Percentiles rank a stretch among this genome's conserved stretches.
Conservation (phyloP, 2,329 filamentous ascomycete genomes). For the Xylaria sp. region DNA sequence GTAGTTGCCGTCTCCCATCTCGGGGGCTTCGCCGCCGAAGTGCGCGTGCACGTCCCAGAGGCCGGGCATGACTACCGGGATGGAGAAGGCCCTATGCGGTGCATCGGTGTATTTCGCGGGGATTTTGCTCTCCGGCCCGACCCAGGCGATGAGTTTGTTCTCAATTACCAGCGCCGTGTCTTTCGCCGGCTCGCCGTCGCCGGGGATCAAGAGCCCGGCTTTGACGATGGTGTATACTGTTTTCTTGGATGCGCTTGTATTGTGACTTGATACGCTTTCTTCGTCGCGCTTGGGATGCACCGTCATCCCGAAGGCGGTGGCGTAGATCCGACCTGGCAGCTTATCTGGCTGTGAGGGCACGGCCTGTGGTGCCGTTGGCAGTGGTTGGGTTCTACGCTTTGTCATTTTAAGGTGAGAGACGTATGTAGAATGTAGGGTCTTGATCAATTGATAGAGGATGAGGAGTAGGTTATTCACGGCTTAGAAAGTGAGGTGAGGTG, state of each 20-base stretch:
- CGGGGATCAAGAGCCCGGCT: slow-evolving; percentile 52
- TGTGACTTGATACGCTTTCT: slow-evolving; percentile 4
- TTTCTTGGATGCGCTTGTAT: slow-evolving; percentile 41
- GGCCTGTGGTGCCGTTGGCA: slow-evolving; percentile 7
- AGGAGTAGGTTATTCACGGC: neutral
- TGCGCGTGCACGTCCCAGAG: slow-evolving; percentile 53
- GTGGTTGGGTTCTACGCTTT: slow-evolving; percentile 33
- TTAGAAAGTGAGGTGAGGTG: slow-evolving; percentile 4
- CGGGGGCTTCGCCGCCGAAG: slow-evolving; percentile 45
- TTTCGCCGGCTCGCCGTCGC: slow-evolving; percentile 50
- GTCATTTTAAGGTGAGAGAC: slow-evolving; percentile 40
- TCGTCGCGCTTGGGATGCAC: slow-evolving; percentile 41
- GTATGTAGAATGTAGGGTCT: neutral
- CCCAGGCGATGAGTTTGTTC: slow-evolving; percentile 53
- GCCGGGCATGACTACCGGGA: slow-evolving; percentile 51
- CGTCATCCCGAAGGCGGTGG: slow-evolving; percentile 47
- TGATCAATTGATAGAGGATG: slow-evolving; percentile 15
- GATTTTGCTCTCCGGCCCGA: slow-evolving; percentile 49
- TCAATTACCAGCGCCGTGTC: slow-evolving; percentile 53
- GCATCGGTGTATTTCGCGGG: slow-evolving; percentile 47
- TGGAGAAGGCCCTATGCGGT: slow-evolving; percentile 44
- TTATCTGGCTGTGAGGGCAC: slow-evolving; percentile 22
- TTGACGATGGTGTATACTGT: slow-evolving; percentile 51
- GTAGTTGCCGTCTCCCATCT: slow-evolving; percentile 35
- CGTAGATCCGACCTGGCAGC: slow-evolving; percentile 44